Evolutionary conservation across 768 basidiomycete genomes (phyloP).

Genomic region (Boletus barrowsii): DNA sequence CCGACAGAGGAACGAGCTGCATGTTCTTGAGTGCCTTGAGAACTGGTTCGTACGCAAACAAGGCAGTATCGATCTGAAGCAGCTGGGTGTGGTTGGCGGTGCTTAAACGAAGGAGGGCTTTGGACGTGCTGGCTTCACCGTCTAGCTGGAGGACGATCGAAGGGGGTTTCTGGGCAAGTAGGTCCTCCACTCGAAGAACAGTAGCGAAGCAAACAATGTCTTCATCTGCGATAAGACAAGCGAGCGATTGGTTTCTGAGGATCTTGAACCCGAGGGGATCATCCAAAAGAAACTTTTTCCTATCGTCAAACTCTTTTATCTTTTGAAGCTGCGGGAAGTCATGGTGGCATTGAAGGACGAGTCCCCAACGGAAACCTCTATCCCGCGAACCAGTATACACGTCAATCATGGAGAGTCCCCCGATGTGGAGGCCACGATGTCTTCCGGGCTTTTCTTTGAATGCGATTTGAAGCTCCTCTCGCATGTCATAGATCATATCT

Average conservation of each 20-base stretch:
- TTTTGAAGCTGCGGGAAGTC: conserved; percentile 38
- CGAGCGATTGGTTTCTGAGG: conserved; percentile 53
- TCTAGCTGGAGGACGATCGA: conserved; percentile 55
- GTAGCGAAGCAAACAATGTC: conserved; percentile 53
- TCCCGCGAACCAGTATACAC: conserved; percentile 35
- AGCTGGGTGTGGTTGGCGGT: conserved; percentile 37
- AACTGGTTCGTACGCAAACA: conserved; percentile 64
- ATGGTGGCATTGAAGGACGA: conserved; percentile 36
- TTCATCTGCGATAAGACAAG: conserved; percentile 49
- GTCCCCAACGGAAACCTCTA: conserved; percentile 39
- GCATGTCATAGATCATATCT: conserved; percentile 59
- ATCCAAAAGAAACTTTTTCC: conserved; percentile 38
- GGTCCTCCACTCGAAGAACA: conserved; percentile 52
- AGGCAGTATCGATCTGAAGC: conserved; percentile 58
- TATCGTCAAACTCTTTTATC: conserved; percentile 31
- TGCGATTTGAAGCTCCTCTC: conserved; percentile 52
- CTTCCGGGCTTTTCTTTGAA: conserved; percentile 40
- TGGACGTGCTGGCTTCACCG: conserved; percentile 39
- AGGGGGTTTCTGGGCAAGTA: conserved; percentile 47
- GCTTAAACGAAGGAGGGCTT: conserved; percentile 41
- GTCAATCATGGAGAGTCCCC: conserved; percentile 37
- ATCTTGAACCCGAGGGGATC: conserved; percentile 34
- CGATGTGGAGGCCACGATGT: conserved; percentile 38
- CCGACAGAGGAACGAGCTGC: conserved; percentile 43
- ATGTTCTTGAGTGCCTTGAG: conserved; percentile 54